Conservation (phyloP, 2,329 filamentous ascomycete species). For the Paracoccidioides lutzii region DNA sequence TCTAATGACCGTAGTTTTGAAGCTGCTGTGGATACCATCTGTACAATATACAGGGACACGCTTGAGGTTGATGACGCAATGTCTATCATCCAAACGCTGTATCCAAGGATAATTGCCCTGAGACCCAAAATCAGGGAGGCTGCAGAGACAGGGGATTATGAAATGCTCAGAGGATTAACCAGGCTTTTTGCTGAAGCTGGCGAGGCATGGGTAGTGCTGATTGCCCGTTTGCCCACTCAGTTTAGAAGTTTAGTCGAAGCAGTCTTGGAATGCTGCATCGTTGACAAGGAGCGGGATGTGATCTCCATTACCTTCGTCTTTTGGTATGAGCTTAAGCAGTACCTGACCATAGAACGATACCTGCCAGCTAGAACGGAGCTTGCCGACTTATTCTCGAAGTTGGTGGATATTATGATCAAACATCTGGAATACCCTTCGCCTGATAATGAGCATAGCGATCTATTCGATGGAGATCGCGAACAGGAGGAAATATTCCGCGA, state of each 20-base stretch:
- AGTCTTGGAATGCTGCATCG: slow-evolving; percentile 78
- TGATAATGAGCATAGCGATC: slow-evolving; percentile 58
- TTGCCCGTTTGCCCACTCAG: slow-evolving; percentile 67
- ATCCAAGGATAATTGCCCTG: slow-evolving; percentile 66
- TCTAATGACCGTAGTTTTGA: slow-evolving; percentile 63
- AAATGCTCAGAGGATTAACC: slow-evolving; percentile 77
- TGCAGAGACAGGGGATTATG: slow-evolving; percentile 68
- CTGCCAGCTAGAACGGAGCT: slow-evolving; percentile 65
- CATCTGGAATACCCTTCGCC: slow-evolving; percentile 78
- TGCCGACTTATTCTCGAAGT: slow-evolving; percentile 68
- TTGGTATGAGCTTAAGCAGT: slow-evolving; percentile 98
- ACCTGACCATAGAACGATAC: slow-evolving; percentile 81
- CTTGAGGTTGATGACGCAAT: slow-evolving; percentile 85
- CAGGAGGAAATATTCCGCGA: slow-evolving; percentile 94
- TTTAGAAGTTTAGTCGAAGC: slow-evolving; percentile 80
- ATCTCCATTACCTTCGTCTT: slow-evolving; percentile 92
- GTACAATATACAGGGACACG: slow-evolving; percentile 82
- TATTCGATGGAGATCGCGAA: slow-evolving; percentile 92
- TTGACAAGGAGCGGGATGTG: slow-evolving; percentile 79
- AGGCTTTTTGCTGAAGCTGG: slow-evolving; percentile 86
- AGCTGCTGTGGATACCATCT: slow-evolving; percentile 81
- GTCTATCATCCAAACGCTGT: slow-evolving; percentile 65
- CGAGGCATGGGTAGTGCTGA: slow-evolving; percentile 84
- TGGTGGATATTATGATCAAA: slow-evolving; percentile 85
- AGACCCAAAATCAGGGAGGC: slow-evolving; percentile 62